Evolutionary conservation across 176 grass and related monocot genomes (phyloP), one percentile per base, ranked within the genome.

Genomic region (Pharus latifolius): DNA sequence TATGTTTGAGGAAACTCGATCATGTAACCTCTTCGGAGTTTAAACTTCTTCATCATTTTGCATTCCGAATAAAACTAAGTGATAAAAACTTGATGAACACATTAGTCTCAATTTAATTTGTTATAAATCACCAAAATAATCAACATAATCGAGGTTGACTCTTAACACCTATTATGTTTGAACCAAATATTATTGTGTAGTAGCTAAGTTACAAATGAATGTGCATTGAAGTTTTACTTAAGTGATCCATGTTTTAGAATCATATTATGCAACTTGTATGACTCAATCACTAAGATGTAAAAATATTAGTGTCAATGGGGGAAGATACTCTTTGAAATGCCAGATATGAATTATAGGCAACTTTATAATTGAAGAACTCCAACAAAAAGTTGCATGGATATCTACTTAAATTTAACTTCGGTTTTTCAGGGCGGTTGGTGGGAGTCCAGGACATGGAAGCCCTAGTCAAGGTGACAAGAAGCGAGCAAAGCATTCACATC

Each of bases 391-490:
- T 72, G 25, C 47, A 61, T 79, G 74, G 23, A 65, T 70, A 51
- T 7, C 4, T 51, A 51, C 49, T 46, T 22, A 71, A 82, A 65
- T 18, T 59, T 25, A 32, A 67, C n/a, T n/a, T 78, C 7, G 72
- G 27, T 67, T 78, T 27, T 69, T 80, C 76, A 79, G 82, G 76
- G 44, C 46, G 68, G 76, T 60, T 85, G 76, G 29, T 74, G 69
- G 52, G 81, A 88, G 75, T 75, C 84, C 74, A 78, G 85, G 73
- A 49, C 41, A 66, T 44, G 85, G 3, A 48, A 91, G 82, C 73
- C 80, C 86, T 30, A 48, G 7, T 65, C 69, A 78, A 60, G 80
- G 64, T 69, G 77, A 77, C 43, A 83, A 80, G 65, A 96, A 96
- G 66, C 78, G 93, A 59, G 75, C 29, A 35, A 96, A 87, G 50